Base-by-base conservation (phyloP, 129 eudicot genomes). In the Helianthus tuberosus region DNA sequence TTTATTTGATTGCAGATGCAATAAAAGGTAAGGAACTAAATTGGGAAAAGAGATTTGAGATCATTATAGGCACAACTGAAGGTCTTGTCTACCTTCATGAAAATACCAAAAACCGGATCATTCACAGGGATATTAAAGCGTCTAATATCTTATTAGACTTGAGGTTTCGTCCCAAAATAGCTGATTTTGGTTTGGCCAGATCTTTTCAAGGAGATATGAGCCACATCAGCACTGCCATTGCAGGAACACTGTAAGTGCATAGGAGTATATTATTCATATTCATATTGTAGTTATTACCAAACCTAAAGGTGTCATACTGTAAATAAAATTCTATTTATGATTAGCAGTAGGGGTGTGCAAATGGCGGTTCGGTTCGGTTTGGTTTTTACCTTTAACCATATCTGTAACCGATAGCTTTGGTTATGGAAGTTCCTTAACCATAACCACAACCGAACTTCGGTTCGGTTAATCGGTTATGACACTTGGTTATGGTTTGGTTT, bases 1-100 rank as follows among this genome's bases (percentile, higher is more conserved):
- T 25, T 12, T 36, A 15, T 57, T 32, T 32, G 65, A 52, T 12
- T 52, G 50, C 86, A 92, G 98, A 92, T 84, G 58, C 83, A 54
- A 78, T 2, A 65, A 75, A 59, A 63, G 96, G 98, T 9, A 87
- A 81, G 74, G 70, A 81, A 36, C 69, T 93, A 35, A 87, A 72
- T 81, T 87, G 96, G 96, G 88, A 87, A 85, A 93, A 80, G 80
- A 87, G 92, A 80, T 85, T 77, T 63, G 82, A 81, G 69, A 88
- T 88, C 48, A 86, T 88, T 14, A 81, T 84, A 7, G 95, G 91
- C 11, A 84, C 81, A 63, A 84, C 89, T 23, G 91, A 91, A 84
- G 97, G 98, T 13, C 80, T 93, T 63, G 95, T 86, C 9, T 87
- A 92, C 87, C 96, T 92, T 64, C 98, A 92, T 63, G 96, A 89